Percentiles rank a stretch among this genome's conserved stretches.
Evolutionary conservation across 2,329 filamentous ascomycete genomes (phyloP).

Genomic region (Myriangium duriaei): DNA sequence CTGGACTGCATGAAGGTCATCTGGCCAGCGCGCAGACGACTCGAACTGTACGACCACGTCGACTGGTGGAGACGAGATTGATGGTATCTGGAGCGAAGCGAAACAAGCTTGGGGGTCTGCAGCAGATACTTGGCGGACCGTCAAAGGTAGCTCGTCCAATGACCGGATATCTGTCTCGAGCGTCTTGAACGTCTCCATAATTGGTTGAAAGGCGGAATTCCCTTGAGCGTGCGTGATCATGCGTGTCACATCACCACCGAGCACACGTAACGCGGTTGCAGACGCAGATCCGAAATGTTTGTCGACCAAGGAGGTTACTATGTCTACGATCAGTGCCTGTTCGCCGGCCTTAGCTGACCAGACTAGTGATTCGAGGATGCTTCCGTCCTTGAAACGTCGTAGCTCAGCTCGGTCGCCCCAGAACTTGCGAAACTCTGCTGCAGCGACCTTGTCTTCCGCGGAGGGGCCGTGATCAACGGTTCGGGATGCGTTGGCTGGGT

Average conservation of each 20-base stretch:
- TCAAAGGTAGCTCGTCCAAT: slow-evolving; percentile 75
- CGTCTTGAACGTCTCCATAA: slow-evolving; percentile 56
- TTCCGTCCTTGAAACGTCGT: slow-evolving; percentile 87
- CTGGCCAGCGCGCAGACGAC: slow-evolving; percentile 84
- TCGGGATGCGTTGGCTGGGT: slow-evolving; percentile 59
- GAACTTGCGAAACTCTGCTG: slow-evolving; percentile 71
- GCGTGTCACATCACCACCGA: slow-evolving; percentile 36
- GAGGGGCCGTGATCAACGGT: slow-evolving; percentile 78
- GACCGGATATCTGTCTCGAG: slow-evolving; percentile 66
- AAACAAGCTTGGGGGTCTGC: slow-evolving; percentile 63
- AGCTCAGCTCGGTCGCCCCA: slow-evolving; percentile 93
- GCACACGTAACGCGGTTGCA: slow-evolving; percentile 32
- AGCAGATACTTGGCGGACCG: slow-evolving; percentile 66
- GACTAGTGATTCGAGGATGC: slow-evolving; percentile 80
- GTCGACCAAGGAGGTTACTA: slow-evolving; percentile 57
- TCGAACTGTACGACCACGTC: slow-evolving; percentile 85
- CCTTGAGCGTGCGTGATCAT: slow-evolving; percentile 28
- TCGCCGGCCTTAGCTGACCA: slow-evolving; percentile 54
- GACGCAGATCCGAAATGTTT: slow-evolving; percentile 53
- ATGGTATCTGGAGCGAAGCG: slow-evolving; percentile 48
- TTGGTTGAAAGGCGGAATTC: slow-evolving; percentile 49
- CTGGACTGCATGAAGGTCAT: slow-evolving; percentile 82
- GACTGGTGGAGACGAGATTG: slow-evolving; percentile 38
- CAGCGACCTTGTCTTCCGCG: slow-evolving; percentile 73
- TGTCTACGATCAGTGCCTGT: slow-evolving; percentile 62